Base-by-base conservation (phyloP, 495 filamentous ascomycete genomes). In the Aspergillus sparsus region DNA sequence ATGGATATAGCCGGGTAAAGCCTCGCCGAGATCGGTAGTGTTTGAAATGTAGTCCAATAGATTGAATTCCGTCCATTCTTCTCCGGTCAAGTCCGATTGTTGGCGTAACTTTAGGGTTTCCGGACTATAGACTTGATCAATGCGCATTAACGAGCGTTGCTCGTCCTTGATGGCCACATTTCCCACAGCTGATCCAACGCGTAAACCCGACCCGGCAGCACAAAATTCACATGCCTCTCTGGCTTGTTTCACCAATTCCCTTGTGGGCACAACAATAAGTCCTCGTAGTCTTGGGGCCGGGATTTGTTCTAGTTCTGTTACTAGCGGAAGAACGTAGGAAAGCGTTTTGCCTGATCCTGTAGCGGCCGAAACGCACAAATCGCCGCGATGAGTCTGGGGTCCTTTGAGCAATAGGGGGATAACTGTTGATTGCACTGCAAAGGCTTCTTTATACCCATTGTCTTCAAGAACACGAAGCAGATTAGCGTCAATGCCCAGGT, bases 321-420 rank as follows among this genome's bases (percentile, higher is more conserved):
- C 75, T 63, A 97, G 83, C 0, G 93, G 93, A n/a, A 97, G 77
- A 1, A 92, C 80, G 62, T 98, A 98, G 6, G 93, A 87, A 3
- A 98, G 74, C 0, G 93, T 98, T 68, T 98, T 98, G 49, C 93
- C 93, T 0, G 93, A 97, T 5, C 93, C 93, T 1, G 93, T 98
- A 4, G 91, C 85, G 1, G 93, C 93, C 18, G 91, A 92, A 13
- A 98, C 83, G 53, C 94, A 89, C 7, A 98, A 61, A 74, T 98
- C 93, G 3, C 91, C 89, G 3, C 79, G 71, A 56, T 83, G 80
- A 13, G 71, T 76, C 44, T 82, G 70, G 13, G 72, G 69, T 0
- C 82, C 82, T 7, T 88, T 83, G 0, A 93, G 73, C 4, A 97
- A 81, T 33, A 95, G 74, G 6, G 92, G 92, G 32, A 97, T 82